Evolutionary conservation across 768 basidiomycete species (phyloP), one percentile per base, ranked within the genome.

Genomic region (Pisolithus albus): DNA sequence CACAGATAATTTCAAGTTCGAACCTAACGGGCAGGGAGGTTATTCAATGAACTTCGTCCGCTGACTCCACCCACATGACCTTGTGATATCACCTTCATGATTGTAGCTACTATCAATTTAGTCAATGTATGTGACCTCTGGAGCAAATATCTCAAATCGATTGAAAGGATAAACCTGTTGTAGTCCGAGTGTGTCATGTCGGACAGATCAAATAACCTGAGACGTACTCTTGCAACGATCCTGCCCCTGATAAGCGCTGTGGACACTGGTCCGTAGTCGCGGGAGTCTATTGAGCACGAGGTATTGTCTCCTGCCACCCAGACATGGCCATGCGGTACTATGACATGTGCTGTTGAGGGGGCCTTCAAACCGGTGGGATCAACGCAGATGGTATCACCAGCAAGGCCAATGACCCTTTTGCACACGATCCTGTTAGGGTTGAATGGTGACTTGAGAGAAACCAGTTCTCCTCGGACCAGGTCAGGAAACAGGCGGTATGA

Each of bases 1-100:
- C 13, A 97, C 94, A 0, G 85, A 98, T 64, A 98, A 95, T 71
- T 98, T 98, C 78, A 88, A 98, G 70, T 91, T 99, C 61, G 84
- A 84, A 53, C 91, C 91, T 16, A 94, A 95, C 56, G 90, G 86
- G 6, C 84, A 92, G 55, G 95, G 95, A n/a, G 92, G 95, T 0
- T 98, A 97, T 72, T 88, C 87, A 1, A 82, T 98, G 80, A 88
- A 89, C 60, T 96, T 98, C 64, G 73, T 72, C 42, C 77, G 65
- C 59, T 84, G 66, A 75, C 49, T 34, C 34, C 5, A 21, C 7
- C 26, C 21, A 37, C 21, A 37, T 51, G 28, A 30, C 39, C 23
- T 3, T 43, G 42, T 11, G 13, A n/a, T 23, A 23, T 26, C 16
- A 16, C 26, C n/a, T 16, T 26, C 28, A 30, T 16, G 28, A 45